Base-by-base conservation (phyloP, 257 asterid species). In the Solanum chiquidenum region DNA sequence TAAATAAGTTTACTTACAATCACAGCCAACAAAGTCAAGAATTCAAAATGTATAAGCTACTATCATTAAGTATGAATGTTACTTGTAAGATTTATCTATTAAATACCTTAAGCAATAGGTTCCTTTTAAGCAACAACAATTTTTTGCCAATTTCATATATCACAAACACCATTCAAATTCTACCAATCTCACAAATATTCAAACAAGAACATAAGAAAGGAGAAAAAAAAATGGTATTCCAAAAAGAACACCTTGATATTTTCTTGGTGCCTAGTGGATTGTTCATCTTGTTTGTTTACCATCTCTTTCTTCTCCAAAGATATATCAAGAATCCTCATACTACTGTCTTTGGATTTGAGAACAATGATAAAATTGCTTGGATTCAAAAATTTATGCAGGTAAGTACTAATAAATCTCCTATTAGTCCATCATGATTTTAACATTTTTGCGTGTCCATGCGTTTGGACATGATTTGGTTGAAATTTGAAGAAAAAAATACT, bases 301-400 rank as follows among this genome's bases (percentile, higher is more conserved):
- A 87, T 79, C 31, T 80, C 34, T 79, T 80, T 52, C 83, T 77
- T 87, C 83, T 87, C 52, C 86, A 87, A 7, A 87, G 86, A 87
- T 87, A 60, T 69, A 13, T 42, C 27, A 46, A 73, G 9, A 46
- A 71, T 77, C 72, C 73, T 23, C 49, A 72, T 31, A 71, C 88
- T 49, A 86, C 88, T 1, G 73, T 86, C 34, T 33, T 86, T 38
- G 84, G 71, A 35, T 86, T 71, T 44, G 84, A 86, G 73, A 86
- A 86, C 69, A 35, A 86, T 86, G 83, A 73, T 40, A 72, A 86
- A 60, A 66, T 25, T 31, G 86, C 90, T 60, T 88, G 90, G 90
- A 69, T 88, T 38, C 60, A 23, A 85, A 88, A 82, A 49, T 3
- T 82, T 29, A 82, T 82, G 86, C 69, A 82, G 21, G 69, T 82